Conservation (phyloP, 2,329 filamentous ascomycete genomes). For the Aspergillus japonicus region DNA sequence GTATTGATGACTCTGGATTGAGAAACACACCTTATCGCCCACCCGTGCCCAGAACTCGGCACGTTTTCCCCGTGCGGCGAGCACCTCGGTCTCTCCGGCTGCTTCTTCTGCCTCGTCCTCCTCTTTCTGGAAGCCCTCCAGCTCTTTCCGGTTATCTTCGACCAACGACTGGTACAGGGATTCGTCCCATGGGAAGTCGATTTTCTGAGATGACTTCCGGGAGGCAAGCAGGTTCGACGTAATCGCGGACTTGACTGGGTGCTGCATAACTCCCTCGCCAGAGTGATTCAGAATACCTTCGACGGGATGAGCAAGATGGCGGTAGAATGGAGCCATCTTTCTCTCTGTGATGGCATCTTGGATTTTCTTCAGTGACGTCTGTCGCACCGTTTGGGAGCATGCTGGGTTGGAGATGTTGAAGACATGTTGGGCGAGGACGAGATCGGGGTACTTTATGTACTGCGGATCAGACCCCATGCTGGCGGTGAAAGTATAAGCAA, state of each 20-base stretch:
- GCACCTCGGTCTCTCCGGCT: conserved; percentile 92
- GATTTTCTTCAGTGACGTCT: conserved; percentile 59
- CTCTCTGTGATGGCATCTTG: conserved; percentile 64
- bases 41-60: conserved; percentile 96
- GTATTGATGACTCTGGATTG: neutral
- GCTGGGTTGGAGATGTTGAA: conserved; percentile 65
- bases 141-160: conserved; percentile 74
- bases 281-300: conserved; percentile 76
- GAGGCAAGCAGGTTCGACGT: conserved; percentile 73
- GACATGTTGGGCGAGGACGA: conserved; percentile 64
- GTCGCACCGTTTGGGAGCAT: conserved; percentile 52
- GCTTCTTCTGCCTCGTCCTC: conserved; percentile 94
- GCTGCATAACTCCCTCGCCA: conserved; percentile 61
- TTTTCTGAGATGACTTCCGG: conserved; percentile 61
- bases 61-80: conserved; percentile 87
- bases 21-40: conserved; percentile 76
- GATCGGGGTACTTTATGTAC: conserved; percentile 64
- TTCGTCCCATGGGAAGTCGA: conserved; percentile 87
- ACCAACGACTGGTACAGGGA: conserved; percentile 74
- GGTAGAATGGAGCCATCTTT: conserved; percentile 67
- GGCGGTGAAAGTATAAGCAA: conserved; percentile 23
- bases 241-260: conserved; percentile 54
- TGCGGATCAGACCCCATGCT: conserved; percentile 64
- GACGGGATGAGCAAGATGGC: conserved; percentile 62
- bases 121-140: conserved; percentile 76